A percentile compares a stretch with the other conserved stretches of the same genome.
These are phyloP conservation scores for Pichia sorboxylosa DNA, from an alignment of 1,139 yeast genomes.

Conservation along the genomic window DNA sequence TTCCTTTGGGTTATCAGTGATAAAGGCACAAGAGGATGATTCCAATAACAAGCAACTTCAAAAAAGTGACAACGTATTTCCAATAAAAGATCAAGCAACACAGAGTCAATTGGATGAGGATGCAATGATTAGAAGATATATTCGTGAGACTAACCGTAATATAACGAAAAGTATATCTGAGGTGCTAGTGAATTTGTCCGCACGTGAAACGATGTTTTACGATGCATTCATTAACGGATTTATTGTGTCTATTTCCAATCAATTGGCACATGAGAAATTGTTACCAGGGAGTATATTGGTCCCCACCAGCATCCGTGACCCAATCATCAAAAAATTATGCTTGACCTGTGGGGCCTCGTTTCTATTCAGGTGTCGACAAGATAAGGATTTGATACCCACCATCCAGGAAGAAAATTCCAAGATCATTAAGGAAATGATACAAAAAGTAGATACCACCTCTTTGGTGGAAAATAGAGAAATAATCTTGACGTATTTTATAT, in stretches of 20 bases:
- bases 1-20: background rate
- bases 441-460: background rate
- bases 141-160: background rate
- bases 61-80: background rate
- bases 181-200: background rate
- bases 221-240: slow-evolving; percentile 29
- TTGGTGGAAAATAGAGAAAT: slow-evolving; percentile 18
- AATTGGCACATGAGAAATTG: slow-evolving; percentile 29
- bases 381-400: slow-evolving; percentile 2
- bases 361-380: slow-evolving; percentile 7
- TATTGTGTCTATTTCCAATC: slow-evolving; percentile 31
- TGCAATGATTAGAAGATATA: background rate
- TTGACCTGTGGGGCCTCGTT: slow-evolving; percentile 29
- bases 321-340: slow-evolving; percentile 24
- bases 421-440: slow-evolving; percentile 10
- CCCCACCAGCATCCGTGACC: slow-evolving; percentile 22
- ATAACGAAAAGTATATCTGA: background rate
- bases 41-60: background rate
- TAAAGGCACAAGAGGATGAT: background rate
- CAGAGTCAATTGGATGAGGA: background rate
- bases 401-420: slow-evolving; percentile 5
- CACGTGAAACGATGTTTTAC: slow-evolving; percentile 6
- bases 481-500: slow-evolving; percentile 16
- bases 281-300: slow-evolving; percentile 30
- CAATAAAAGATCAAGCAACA: background rate